Conservation (phyloP, 2,329 filamentous ascomycete species). For the Ampelomyces quisqualis region DNA sequence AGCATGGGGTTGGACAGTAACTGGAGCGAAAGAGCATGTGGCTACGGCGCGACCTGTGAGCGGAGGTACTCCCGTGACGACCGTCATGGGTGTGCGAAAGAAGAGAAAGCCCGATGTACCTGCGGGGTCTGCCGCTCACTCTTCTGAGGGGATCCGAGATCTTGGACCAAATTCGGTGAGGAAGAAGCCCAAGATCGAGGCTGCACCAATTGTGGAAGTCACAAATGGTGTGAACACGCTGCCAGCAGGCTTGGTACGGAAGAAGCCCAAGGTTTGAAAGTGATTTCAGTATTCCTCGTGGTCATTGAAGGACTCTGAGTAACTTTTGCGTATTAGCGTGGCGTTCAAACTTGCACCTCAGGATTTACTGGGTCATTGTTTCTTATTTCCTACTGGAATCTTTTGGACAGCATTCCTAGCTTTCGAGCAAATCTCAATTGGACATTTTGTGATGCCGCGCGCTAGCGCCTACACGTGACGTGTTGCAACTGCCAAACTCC, state of each 20-base stretch:
- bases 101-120: slow-evolving; percentile 36
- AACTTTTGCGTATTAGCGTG: slow-evolving; percentile 5
- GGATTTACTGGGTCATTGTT: background rate
- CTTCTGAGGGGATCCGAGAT: slow-evolving; percentile 11
- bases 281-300: no score
- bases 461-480: slow-evolving; percentile 5
- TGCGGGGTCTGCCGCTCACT: slow-evolving; percentile 6
- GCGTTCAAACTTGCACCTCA: background rate
- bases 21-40: slow-evolving; percentile 26
- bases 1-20: slow-evolving; percentile 32
- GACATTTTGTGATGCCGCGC: background rate
- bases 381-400: background rate
- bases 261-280: slow-evolving; percentile 38
- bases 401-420: background rate
- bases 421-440: background rate
- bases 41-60: slow-evolving; percentile 2
- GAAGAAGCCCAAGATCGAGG: slow-evolving; percentile 38
- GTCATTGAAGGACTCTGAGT: no score
- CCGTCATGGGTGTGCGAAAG: slow-evolving; percentile 37
- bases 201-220: slow-evolving; percentile 7
- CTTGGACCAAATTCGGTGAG: slow-evolving; percentile 29
- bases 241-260: slow-evolving; percentile 34
- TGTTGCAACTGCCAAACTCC: slow-evolving; percentile 14
- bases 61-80: slow-evolving; percentile 19
- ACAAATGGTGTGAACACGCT: slow-evolving; percentile 33